Percentiles rank a stretch among this genome's conserved stretches.
Conservation (phyloP, 495 filamentous ascomycete species). For the Aspergillus sparsus region DNA sequence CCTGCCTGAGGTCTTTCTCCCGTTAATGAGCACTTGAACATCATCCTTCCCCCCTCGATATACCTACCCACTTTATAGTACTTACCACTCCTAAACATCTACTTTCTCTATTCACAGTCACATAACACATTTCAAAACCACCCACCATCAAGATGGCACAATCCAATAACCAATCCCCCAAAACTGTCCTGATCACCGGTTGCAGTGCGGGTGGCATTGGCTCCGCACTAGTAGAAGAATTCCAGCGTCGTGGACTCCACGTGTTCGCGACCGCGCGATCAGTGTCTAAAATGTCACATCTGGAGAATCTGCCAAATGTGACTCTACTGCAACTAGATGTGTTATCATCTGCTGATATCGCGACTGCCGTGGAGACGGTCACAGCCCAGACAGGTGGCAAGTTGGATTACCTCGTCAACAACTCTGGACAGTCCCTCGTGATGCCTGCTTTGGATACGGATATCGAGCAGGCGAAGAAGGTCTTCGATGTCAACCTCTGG, state of each 20-base stretch:
- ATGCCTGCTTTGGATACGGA: conserved; percentile 55
- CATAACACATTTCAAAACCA: not conserved
- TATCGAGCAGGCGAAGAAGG: conserved; percentile 49
- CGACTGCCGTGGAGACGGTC: conserved; percentile 45
- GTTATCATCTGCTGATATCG: conserved; percentile 16
- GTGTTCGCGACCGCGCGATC: conserved; percentile 45
- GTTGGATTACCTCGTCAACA: conserved; percentile 70
- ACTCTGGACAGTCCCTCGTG: conserved; percentile 57
- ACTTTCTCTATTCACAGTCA: not conserved
- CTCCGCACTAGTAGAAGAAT: conserved; percentile 37
- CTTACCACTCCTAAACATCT: not conserved
- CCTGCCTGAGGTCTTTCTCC: too few species aligned
- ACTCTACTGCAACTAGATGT: conserved; percentile 29
- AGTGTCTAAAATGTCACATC: conserved; percentile 31
- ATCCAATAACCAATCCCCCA: not conserved
- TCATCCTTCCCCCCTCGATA: too few species aligned
- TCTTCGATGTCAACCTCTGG: conserved; percentile 67
- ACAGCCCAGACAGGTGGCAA: conserved; percentile 54
- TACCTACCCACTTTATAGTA: too few species aligned
- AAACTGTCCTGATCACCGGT: conserved; percentile 51
- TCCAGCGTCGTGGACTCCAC: conserved; percentile 35
- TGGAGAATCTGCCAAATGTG: conserved; percentile 20
- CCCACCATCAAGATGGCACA: not conserved
- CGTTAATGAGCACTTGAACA: too few species aligned
- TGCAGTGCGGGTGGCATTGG: conserved; percentile 50